Evolutionary conservation across 1,284 basidiomycete genomes (phyloP), one percentile per base, ranked within the genome.

Genomic region (Hortiboletus rubellus): DNA sequence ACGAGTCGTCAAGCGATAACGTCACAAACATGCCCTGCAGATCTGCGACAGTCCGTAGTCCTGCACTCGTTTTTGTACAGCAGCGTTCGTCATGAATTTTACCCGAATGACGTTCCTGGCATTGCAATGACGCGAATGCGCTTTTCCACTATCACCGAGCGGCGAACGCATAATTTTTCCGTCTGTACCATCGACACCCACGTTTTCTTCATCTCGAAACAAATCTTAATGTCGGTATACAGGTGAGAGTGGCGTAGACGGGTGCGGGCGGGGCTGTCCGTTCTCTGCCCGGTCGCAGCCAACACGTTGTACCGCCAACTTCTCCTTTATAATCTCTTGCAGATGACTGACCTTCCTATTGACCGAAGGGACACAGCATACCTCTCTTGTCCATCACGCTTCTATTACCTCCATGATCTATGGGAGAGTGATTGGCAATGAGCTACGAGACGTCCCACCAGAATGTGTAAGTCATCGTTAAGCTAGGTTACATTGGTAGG

Each of bases 371-470:
- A 60, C 40, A 69, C 59, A 52, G 41, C 55, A 59, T 46, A 36
- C 47, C 45, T 55, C 46, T 55, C 46, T 54, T 37, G 50, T 52
- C 40, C 41, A 53, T 62, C 62, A 66, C 54, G 56, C 44, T 60
- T 58, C 55, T 53, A 38, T 57, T 45, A 24, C 52, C 51, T 52
- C 46, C 58, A 72, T 71, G 67, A 60, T 57, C 51, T 64, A 62
- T 64, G 70, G 66, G 46, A 72, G 71, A 60, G 63, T 71, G 52
- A 61, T 71, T 46, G 69, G 72, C 44, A 59, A 58, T 45, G 71
- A 74, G 46, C 68, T 71, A 41, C 67, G 72, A 48, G 69, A 64
- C 45, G 51, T 71, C 45, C 72, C 71, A 1, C 70, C 60, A 7
- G 67, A 66, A 47, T 63, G 53, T 54, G 72, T 73, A 51, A 65